phyloP scores from a whole-genome alignment of 441 rosid genomes.

The Jatropha podagrica region DNA sequence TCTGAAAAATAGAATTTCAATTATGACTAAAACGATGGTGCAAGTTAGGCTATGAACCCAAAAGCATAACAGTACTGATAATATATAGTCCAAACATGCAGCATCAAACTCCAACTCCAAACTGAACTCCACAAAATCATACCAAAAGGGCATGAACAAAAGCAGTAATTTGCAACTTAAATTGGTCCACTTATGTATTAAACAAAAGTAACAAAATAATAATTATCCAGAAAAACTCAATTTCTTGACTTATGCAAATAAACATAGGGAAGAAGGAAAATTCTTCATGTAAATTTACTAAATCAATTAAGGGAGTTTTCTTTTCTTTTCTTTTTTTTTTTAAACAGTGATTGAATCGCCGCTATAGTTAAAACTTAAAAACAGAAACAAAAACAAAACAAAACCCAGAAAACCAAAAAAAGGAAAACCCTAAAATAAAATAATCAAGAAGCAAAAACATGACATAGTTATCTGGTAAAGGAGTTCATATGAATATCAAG shows the following conservation, averaged over 20 bases:
- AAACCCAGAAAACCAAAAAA: background rate
- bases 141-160: background rate
- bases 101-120: background rate
- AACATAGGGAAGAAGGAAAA: background rate
- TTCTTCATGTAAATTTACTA: background rate
- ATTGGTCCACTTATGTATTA: background rate
- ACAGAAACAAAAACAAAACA: background rate
- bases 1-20: slow-evolving; percentile 12
- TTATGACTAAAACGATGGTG: background rate
- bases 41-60: background rate
- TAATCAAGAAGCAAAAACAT: background rate
- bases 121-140: background rate
- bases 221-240: background rate
- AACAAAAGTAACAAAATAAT: background rate
- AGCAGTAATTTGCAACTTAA: background rate
- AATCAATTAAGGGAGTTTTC: background rate
- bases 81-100: background rate
- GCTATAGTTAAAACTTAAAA: background rate
- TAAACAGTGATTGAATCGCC: background rate
- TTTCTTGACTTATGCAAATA: background rate
- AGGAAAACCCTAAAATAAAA: background rate
- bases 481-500: background rate
- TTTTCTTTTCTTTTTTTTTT: background rate
- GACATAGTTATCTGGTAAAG: background rate
- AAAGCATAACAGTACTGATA: background rate